phyloP scores from a whole-genome alignment of 2,329 filamentous ascomycete species.

The Penicillium freii region DNA sequence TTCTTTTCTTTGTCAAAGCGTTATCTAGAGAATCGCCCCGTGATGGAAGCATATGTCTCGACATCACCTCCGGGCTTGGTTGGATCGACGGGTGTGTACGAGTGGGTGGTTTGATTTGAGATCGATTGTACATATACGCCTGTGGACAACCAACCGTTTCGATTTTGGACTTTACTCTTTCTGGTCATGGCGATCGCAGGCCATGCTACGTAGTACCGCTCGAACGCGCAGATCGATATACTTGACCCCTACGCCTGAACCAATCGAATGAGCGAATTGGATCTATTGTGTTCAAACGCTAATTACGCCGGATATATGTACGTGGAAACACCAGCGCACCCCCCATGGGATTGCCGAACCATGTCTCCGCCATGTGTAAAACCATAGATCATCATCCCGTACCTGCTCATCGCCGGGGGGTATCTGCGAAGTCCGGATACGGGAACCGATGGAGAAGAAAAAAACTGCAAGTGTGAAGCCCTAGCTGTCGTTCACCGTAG shows the following conservation, averaged over 20 bases:
- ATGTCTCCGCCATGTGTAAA: conserved; percentile 11
- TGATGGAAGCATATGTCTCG: not conserved
- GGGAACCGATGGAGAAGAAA: not conserved
- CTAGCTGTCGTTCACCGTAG: conserved; percentile 53
- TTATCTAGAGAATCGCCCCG: conserved; percentile 10
- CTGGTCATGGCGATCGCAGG: too few species aligned
- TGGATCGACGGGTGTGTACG: conserved; percentile 19
- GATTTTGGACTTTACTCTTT: conserved; percentile 11
- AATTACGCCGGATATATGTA: conserved; percentile 33
- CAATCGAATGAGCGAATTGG: conserved; percentile 4
- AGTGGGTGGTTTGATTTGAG: conserved; percentile 18
- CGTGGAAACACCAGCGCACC: conserved; percentile 19
- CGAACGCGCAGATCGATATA: not conserved
- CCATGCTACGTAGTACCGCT: not conserved
- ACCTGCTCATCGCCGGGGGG: not conserved
- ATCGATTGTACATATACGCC: conserved; percentile 37
- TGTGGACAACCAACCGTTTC: conserved; percentile 24
- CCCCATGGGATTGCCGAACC: not conserved
- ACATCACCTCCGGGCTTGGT: conserved; percentile 8
- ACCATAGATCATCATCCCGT: conserved; percentile 17
- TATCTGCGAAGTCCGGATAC: not conserved
- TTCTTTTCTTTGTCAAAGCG: conserved; percentile 20
- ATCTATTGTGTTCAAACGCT: conserved; percentile 37
- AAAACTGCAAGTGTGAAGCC: not conserved
- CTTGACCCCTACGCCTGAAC: not conserved